Evolutionary conservation across 257 asterid genomes (phyloP).

Genomic region (Nicotiana undulata): DNA sequence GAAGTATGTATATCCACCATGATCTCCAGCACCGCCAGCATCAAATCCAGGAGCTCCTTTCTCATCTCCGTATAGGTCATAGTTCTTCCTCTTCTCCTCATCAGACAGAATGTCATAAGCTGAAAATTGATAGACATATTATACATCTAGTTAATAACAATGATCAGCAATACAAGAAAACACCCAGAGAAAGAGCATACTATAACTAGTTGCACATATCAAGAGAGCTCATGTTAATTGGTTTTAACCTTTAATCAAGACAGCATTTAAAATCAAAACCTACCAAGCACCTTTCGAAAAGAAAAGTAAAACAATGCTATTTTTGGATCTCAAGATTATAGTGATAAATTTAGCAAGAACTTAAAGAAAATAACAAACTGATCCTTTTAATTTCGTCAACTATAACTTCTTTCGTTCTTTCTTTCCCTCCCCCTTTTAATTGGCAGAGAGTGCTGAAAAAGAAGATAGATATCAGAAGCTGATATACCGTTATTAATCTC

Average conservation of each 20-base stretch:
- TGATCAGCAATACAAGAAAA: slow-evolving; percentile 1
- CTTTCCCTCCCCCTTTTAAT: background rate
- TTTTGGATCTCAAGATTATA: background rate
- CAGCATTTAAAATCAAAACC: background rate
- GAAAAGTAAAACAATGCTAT: background rate
- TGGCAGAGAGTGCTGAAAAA: background rate
- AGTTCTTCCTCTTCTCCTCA: slow-evolving; percentile 84
- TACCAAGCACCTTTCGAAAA: background rate
- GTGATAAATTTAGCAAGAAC: background rate
- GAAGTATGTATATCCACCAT: slow-evolving; percentile 53
- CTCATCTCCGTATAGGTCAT: slow-evolving; percentile 90
- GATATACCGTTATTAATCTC: slow-evolving; percentile 85
- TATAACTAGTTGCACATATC: background rate
- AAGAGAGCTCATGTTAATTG: background rate
- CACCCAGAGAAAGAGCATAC: background rate
- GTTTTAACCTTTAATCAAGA: background rate
- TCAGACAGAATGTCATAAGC: slow-evolving; percentile 89
- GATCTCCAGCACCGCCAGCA: slow-evolving; percentile 47
- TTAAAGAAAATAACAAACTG: background rate
- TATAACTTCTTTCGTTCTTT: background rate
- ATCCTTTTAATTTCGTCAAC: background rate
- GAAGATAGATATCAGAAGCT: background rate
- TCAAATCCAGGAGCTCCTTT: slow-evolving; percentile 67
- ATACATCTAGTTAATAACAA: background rate
- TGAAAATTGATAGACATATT: slow-evolving; percentile 19